Evolutionary conservation across 2,329 filamentous ascomycete genomes (phyloP).

Genomic region (Diaporthe humulicola): DNA sequence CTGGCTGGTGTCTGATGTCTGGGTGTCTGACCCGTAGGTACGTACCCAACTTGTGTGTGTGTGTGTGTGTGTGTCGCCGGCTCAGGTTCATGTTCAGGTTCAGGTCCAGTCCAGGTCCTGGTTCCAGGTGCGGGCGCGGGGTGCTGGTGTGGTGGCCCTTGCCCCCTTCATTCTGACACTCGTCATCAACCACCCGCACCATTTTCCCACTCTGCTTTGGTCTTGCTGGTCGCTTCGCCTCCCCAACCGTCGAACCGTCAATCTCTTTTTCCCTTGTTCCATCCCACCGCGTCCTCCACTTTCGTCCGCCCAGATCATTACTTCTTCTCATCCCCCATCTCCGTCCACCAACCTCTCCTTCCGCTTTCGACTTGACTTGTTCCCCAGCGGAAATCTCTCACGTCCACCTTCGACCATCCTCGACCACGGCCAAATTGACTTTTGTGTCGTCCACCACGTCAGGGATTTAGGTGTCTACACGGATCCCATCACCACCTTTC

Average conservation of each 20-base stretch:
- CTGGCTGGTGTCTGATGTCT: slow-evolving; percentile 5
- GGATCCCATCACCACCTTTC: slow-evolving; percentile 41
- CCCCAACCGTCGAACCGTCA: slow-evolving; percentile 29
- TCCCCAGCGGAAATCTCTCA: slow-evolving; percentile 36
- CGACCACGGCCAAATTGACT: slow-evolving; percentile 54
- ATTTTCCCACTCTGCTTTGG: background rate
- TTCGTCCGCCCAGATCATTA: slow-evolving; percentile 30
- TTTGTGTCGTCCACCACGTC: slow-evolving; percentile 53
- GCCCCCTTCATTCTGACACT: slow-evolving; percentile 33
- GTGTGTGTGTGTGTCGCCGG: background rate
- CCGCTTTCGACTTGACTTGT: slow-evolving; percentile 35
- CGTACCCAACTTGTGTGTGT: background rate
- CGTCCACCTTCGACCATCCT: slow-evolving; percentile 28
- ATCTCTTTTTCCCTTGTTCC: slow-evolving; percentile 22
- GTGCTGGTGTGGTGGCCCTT: slow-evolving; percentile 26
- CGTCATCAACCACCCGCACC: slow-evolving; percentile 29
- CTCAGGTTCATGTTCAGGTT: background rate
- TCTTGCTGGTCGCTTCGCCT: slow-evolving; percentile 17
- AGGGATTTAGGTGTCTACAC: slow-evolving; percentile 47
- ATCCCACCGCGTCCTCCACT: slow-evolving; percentile 34
- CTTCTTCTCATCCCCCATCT: slow-evolving; percentile 32
- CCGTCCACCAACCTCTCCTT: slow-evolving; percentile 8
- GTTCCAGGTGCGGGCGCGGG: background rate
- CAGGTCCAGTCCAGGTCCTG: too few species aligned
- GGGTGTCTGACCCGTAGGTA: background rate